A percentile compares a stretch with the other conserved stretches of the same genome.
Evolutionary conservation across 2,329 filamentous ascomycete genomes (phyloP).

Genomic region (Apiospora phragmitis): DNA sequence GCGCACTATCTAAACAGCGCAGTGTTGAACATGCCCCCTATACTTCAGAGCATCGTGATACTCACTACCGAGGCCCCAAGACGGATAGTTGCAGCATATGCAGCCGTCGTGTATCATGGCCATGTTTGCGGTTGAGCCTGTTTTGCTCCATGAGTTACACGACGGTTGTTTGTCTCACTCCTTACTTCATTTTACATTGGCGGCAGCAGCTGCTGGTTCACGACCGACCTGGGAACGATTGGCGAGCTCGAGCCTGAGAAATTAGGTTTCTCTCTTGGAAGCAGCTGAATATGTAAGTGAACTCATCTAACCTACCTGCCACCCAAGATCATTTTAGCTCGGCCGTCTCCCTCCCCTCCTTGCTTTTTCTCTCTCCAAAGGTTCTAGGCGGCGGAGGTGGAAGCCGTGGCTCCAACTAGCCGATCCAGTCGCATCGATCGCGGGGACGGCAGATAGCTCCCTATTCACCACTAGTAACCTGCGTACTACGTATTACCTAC

Average conservation of each 20-base stretch:
- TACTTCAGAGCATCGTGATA: not conserved
- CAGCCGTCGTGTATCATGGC: not conserved
- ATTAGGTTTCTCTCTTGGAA: not conserved
- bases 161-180: not conserved
- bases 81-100: not conserved
- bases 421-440: not conserved
- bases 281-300: not conserved
- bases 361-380: not conserved
- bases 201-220: not conserved
- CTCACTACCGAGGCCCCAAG: not conserved
- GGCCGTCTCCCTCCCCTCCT: not conserved
- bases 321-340: not conserved
- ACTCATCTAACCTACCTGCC: not conserved
- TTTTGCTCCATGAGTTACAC: not conserved
- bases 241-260: not conserved
- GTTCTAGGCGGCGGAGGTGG: not conserved
- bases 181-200: not conserved
- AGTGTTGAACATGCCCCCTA: not conserved
- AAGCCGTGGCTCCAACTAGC: not conserved
- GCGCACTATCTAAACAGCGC: not conserved
- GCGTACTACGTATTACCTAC: slow-evolving; percentile 1
- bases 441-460: not conserved
- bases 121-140: not conserved
- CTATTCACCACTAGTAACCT: not conserved
- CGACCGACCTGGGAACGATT: not conserved